Conservation (phyloP, 2,329 filamentous ascomycete genomes). For the Penicillium sp. region DNA sequence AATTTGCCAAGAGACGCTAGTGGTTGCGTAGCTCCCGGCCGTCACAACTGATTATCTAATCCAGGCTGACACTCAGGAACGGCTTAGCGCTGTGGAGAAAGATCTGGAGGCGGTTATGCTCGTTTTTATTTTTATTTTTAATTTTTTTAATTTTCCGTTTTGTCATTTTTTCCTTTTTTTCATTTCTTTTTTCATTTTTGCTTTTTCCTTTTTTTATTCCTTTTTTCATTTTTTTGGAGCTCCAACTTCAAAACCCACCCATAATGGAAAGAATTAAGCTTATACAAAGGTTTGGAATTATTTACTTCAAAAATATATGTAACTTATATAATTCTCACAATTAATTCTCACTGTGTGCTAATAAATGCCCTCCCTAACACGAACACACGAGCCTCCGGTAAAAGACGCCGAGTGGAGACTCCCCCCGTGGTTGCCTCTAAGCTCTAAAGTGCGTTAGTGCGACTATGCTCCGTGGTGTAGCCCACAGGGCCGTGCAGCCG, state of each 20-base stretch:
- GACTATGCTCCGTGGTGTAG: slow-evolving; percentile 27
- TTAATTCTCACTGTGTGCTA: background rate
- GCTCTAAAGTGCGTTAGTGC: slow-evolving; percentile 22
- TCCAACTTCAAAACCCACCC: background rate
- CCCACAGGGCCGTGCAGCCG: slow-evolving; percentile 19
- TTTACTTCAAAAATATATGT: background rate
- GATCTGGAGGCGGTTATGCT: slow-evolving; percentile 24
- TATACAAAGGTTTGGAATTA: background rate
- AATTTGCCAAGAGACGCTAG: slow-evolving; percentile 27
- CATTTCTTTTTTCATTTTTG: background rate
- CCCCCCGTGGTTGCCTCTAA: slow-evolving; percentile 24
- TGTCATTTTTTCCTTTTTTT: background rate
- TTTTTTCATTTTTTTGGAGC: background rate
- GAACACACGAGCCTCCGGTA: slow-evolving; percentile 18
- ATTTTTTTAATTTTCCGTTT: background rate
- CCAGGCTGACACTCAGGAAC: slow-evolving; percentile 17
- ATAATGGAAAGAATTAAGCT: background rate
- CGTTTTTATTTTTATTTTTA: slow-evolving; percentile 2
- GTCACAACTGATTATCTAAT: slow-evolving; percentile 18
- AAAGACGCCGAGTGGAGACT: slow-evolving; percentile 19
- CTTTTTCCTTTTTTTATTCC: background rate
- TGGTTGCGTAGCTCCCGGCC: slow-evolving; percentile 26
- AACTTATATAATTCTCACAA: no score
- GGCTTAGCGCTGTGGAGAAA: slow-evolving; percentile 22
- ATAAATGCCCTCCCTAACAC: background rate